Evolutionary conservation across 1,284 basidiomycete species (phyloP).

Genomic region (Flammula alnicola): DNA sequence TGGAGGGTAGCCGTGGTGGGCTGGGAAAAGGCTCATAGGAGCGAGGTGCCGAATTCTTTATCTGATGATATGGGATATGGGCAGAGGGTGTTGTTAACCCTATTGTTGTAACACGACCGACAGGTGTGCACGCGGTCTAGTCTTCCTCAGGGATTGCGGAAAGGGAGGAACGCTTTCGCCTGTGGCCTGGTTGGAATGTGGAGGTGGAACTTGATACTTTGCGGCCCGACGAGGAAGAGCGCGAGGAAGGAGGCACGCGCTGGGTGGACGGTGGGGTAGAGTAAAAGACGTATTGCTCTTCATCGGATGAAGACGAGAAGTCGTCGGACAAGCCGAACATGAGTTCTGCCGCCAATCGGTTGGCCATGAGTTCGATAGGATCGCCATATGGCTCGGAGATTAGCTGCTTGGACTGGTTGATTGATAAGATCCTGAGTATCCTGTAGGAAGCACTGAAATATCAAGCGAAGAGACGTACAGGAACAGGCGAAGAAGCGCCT

Average conservation of each 20-base stretch:
- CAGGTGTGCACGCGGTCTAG: conserved; percentile 14
- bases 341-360: conserved; percentile 27
- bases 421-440: not conserved
- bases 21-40: conserved; percentile 9
- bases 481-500: conserved; percentile 13
- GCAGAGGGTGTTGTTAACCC: conserved; percentile 16
- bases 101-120: conserved; percentile 1
- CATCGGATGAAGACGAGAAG: conserved; percentile 25
- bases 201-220: conserved; percentile 10
- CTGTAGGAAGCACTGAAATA: no score
- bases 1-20: not conserved
- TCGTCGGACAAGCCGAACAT: conserved; percentile 20
- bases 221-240: conserved; percentile 7
- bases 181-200: conserved; percentile 25
- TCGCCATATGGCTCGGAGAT: conserved; percentile 30
- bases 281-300: conserved; percentile 22
- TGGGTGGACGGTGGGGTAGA: conserved; percentile 18
- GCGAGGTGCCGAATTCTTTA: conserved; percentile 17
- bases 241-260: conserved; percentile 12
- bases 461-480: conserved; percentile 20
- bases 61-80: conserved; percentile 14
- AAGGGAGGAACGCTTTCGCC: conserved; percentile 26
- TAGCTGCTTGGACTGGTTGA: conserved; percentile 15
- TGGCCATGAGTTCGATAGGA: conserved; percentile 32
- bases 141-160: conserved; percentile 31